Evolutionary conservation across 208 protist genomes (phyloP).

Genomic region (Leishmania lainsoni): DNA sequence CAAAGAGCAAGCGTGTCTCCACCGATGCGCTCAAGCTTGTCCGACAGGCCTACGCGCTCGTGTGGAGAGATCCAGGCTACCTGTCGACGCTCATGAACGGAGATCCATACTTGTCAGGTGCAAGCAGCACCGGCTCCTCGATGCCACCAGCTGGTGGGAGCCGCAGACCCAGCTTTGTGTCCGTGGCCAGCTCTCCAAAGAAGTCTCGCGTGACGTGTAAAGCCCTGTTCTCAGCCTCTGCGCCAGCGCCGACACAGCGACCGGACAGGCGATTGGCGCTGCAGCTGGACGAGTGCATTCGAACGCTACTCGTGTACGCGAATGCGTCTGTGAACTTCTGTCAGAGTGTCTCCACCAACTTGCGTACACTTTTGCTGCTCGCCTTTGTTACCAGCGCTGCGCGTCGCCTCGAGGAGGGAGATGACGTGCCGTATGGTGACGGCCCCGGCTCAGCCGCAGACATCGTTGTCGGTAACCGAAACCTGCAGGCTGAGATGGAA

Average conservation of each 20-base stretch:
- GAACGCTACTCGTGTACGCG: constrained; percentile 79
- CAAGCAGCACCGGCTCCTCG: neutral
- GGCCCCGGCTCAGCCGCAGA: constrained; percentile 14
- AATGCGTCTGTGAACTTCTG: constrained; percentile 72
- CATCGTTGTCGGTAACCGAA: constrained; percentile 31
- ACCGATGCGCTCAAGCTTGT: constrained; percentile 72
- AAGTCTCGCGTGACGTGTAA: constrained; percentile 1
- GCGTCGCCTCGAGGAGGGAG: constrained; percentile 48
- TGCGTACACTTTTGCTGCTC: constrained; percentile 54
- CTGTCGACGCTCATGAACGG: constrained; percentile 22
- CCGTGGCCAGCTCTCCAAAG: neutral
- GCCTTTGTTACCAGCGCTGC: constrained; percentile 71
- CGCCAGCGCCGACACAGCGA: constrained; percentile 36
- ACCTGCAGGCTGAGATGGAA: constrained; percentile 60
- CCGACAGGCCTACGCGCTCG: constrained; percentile 67
- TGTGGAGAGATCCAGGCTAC: constrained; percentile 58
- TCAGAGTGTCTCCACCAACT: constrained; percentile 52
- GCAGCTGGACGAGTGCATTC: constrained; percentile 70
- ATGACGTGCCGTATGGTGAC: constrained; percentile 13
- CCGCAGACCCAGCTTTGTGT: neutral
- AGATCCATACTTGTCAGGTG: constrained; percentile 7
- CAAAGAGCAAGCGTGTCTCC: constrained; percentile 58
- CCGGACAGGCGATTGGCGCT: constrained; percentile 41
- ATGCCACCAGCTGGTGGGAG: neutral
- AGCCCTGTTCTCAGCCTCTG: constrained; percentile 31